Base-by-base conservation (phyloP, 805 yeast genomes). In the Dipodascus albidus region DNA sequence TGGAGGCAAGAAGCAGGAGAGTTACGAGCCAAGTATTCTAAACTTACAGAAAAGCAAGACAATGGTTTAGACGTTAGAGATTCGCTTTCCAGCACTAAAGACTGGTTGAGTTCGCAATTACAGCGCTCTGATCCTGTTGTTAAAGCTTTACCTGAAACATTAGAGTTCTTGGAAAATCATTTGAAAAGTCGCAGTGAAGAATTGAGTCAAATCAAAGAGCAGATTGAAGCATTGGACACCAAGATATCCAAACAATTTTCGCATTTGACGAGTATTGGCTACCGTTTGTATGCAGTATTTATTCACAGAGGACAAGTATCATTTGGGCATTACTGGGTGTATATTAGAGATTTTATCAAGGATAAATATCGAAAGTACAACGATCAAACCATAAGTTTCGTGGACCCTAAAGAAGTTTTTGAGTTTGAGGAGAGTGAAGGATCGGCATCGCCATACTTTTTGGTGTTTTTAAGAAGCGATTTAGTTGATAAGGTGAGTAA, bases 241-340 rank as follows among this genome's bases (percentile, higher is more conserved):
- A 70, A 71, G 49, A 77, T 88, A 6, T 71, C 77, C 20, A 67
- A 67, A 27, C 93, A 85, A 59, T 93, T 86, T 64, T 73, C 74
- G 19, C 72, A 73, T 4, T 78, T 85, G 68, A 77, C 74, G 51
- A 69, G 74, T 50, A 75, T 83, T 24, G 95, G 90, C 0, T 93
- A 91, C 67, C 76, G 86, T 0, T 74, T 93, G 11, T 91, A 90
- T 70, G 95, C 98, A 0, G 82, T 91, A 3, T 93, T 93, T 64
- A 88, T 93, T 50, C 99, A 93, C 67, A 74, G 96, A 51, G 99
- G 99, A 3, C 95, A 89, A 62, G 98, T 96, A 0, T 82, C 88
- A 51, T 91, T 87, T 64, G 99, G 99, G 1, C 99, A 93, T 68
- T 93, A 93, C 67, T 93, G 98, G 97, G 79, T 91, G 17, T 93